These are phyloP conservation scores for Candida yuanshanica DNA, from an alignment of 805 yeast genomes.

Conservation along the genomic window DNA sequence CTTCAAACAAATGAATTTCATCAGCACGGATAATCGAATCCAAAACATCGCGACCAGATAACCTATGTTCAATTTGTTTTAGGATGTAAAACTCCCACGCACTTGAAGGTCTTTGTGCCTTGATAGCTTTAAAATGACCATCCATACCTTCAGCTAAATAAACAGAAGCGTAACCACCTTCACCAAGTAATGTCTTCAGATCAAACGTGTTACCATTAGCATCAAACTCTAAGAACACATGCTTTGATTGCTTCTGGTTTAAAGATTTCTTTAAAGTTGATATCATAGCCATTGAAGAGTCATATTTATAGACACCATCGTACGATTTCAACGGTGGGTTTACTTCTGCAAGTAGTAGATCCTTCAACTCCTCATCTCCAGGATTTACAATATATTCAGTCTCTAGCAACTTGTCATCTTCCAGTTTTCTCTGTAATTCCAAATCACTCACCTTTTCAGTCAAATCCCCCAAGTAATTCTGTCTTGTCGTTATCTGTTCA, in stretches of 20 bases:
- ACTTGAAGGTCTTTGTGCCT: conserved; percentile 63
- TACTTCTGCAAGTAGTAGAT: conserved; percentile 32
- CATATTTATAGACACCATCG: conserved; percentile 27
- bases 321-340: conserved; percentile 31
- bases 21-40: conserved; percentile 44
- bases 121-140: conserved; percentile 59
- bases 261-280: conserved; percentile 31
- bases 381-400: conserved; percentile 35
- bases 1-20: conserved; percentile 38
- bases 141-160: conserved; percentile 58
- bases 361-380: conserved; percentile 36
- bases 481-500: conserved; percentile 27
- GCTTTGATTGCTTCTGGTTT: conserved; percentile 21
- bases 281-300: conserved; percentile 30
- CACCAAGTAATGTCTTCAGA: conserved; percentile 56
- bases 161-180: conserved; percentile 78
- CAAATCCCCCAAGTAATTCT: conserved; percentile 26
- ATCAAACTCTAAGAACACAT: conserved; percentile 39
- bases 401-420: background rate
- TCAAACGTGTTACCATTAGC: conserved; percentile 41
- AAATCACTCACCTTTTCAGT: conserved; percentile 24
- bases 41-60: conserved; percentile 22
- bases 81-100: conserved; percentile 81
- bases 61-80: conserved; percentile 44
- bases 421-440: background rate